Conservation (phyloP, 768 basidiomycete species). For the Obba rivulosa region DNA sequence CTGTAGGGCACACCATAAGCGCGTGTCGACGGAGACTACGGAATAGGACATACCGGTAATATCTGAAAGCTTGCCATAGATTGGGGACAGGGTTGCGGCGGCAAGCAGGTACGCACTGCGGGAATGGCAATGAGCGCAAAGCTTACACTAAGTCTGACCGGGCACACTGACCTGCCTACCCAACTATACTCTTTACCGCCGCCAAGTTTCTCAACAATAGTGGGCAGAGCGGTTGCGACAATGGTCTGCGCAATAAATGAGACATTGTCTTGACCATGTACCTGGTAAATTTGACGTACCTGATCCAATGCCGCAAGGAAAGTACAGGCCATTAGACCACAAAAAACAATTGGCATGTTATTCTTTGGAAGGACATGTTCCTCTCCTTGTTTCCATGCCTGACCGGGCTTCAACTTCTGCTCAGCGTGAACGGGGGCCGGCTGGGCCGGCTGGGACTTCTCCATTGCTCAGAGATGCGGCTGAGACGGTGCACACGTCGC, state of each 20-base stretch:
- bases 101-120: slow-evolving; percentile 69
- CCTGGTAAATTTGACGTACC: slow-evolving; percentile 9
- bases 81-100: slow-evolving; percentile 58
- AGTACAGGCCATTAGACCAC: slow-evolving; percentile 37
- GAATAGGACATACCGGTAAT: slow-evolving; percentile 28
- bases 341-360: slow-evolving; percentile 35
- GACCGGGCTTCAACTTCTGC: slow-evolving; percentile 20
- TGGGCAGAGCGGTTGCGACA: slow-evolving; percentile 45
- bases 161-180: slow-evolving; percentile 37
- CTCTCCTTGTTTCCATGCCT: slow-evolving; percentile 34
- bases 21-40: slow-evolving; percentile 24
- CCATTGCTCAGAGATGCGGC: neutral
- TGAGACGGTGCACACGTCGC: neutral
- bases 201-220: slow-evolving; percentile 40
- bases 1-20: slow-evolving; percentile 21
- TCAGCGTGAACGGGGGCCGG: neutral
- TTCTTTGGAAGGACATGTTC: slow-evolving; percentile 40
- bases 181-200: slow-evolving; percentile 43
- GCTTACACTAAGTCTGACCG: neutral
- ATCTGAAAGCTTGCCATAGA: slow-evolving; percentile 78
- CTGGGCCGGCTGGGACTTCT: neutral
- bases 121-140: neutral
- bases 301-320: slow-evolving; percentile 48
- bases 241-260: slow-evolving; percentile 28
- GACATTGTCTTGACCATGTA: too few species aligned